Evolutionary conservation across 2,329 filamentous ascomycete genomes (phyloP).

Genomic region (Alternaria metachromatica): DNA sequence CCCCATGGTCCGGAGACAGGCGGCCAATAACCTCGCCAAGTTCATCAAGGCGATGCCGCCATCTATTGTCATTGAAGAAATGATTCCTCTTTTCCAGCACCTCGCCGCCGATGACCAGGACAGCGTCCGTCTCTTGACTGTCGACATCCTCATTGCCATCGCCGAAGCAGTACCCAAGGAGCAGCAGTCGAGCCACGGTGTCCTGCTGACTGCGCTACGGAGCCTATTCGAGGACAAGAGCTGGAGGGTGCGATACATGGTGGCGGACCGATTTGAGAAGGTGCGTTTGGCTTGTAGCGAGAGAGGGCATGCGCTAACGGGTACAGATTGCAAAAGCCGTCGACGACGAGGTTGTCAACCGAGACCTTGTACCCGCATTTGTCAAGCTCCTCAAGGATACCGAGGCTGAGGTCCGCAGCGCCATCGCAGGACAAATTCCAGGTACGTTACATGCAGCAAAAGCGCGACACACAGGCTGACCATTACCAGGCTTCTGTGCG

Average conservation of each 20-base stretch:
- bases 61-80: constrained; percentile 91
- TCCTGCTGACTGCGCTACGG: constrained; percentile 86
- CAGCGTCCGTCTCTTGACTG: constrained; percentile 92
- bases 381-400: constrained; percentile 98
- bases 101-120: constrained; percentile 96
- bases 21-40: constrained; percentile 94
- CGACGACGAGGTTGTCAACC: constrained; percentile 91
- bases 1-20: constrained; percentile 96
- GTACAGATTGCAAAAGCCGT: constrained; percentile 93
- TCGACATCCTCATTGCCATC: constrained; percentile 94
- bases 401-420: constrained; percentile 95
- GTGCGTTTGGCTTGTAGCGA: constrained; percentile 53
- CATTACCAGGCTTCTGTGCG: constrained; percentile 79
- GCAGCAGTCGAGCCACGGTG: constrained; percentile 94
- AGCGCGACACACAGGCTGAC: constrained; percentile 34
- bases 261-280: constrained; percentile 98
- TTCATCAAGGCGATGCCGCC: constrained; percentile 98
- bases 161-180: constrained; percentile 98
- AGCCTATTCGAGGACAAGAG: constrained; percentile 99
- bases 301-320: constrained; percentile 34
- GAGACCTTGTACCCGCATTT: constrained; percentile 94
- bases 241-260: constrained; percentile 99
- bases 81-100: constrained; percentile 98
- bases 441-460: constrained; percentile 52
- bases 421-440: constrained; percentile 96